Evolutionary conservation across 306 rosid species (phyloP), one percentile per base, ranked within the genome.

Genomic region (Dryas octopetala): DNA sequence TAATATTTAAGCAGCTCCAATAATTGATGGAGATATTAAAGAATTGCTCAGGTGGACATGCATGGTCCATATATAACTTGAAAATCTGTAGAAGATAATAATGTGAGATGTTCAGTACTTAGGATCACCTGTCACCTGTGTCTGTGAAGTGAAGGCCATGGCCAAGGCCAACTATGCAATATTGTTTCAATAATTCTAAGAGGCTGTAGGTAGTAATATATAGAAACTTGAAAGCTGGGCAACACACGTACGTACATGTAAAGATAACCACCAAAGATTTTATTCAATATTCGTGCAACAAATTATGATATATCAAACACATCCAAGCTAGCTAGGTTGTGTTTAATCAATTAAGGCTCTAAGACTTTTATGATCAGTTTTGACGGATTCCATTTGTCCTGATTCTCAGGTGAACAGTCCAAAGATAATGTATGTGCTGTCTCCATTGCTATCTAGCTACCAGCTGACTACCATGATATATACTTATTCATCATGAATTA

Each of bases 391-490:
- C 14, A 19, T 67, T 76, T 66, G 81, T 59, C 75, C n/a, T 15
- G 68, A 28, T 73, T 63, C 79, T 12, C 55, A 41, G 58, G 4
- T 67, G 75, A 63, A 82, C 75, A 71, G 71, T 64, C 32, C 52
- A 43, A 28, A 19, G 74, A 76, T 81, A 65, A 71, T 52, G 17
- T 13, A 7, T 14, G 67, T 70, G 68, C 17, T 80, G 83, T 80
- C 76, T 68, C 77, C 47, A 49, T 43, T 43, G 69, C 38, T 32
- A 32, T 23, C 23, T 23, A 23, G 23, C 23, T 0, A 23, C 23
- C 23, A 23, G 23, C 23, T 23, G 23, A 23, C 23, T 62, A 6
- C 64, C 4, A 28, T 14, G 41, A 60, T 28, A 4, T 8, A 10
- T 4, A 23, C 23, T 23, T 23, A 23, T 23, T 23, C 23, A 23